A percentile compares a stretch with the other conserved stretches of the same genome.
phyloP scores from a whole-genome alignment of 1,284 basidiomycete genomes.

The Gomphus bonarii region DNA sequence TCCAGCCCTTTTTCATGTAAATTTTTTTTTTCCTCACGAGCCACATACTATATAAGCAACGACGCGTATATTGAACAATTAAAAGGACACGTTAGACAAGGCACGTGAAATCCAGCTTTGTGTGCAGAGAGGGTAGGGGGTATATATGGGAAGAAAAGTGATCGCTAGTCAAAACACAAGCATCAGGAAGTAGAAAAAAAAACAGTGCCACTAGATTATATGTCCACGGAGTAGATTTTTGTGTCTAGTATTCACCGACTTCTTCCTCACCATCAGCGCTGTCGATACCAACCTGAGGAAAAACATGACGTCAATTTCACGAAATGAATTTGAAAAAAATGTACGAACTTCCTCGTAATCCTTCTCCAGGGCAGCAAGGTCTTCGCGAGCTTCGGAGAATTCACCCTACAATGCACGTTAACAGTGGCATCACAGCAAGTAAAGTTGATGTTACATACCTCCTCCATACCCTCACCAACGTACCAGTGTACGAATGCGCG shows the following conservation, averaged over 20 bases:
- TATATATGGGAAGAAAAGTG: not conserved
- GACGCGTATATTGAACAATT: not conserved
- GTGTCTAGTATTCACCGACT: conserved; percentile 54
- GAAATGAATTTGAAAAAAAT: conserved; percentile 30
- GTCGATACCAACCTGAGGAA: conserved; percentile 66
- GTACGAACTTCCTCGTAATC: conserved; percentile 84
- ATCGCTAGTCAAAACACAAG: not conserved
- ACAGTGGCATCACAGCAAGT: conserved; percentile 40
- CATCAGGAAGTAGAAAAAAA: not conserved
- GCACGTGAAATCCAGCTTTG: not conserved
- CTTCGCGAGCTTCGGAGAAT: conserved; percentile 95
- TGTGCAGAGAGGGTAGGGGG: not conserved
- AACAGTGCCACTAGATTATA: not conserved
- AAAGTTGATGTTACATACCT: conserved; percentile 58
- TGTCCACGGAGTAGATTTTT: not conserved
- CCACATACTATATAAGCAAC: not conserved
- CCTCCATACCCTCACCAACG: conserved; percentile 98
- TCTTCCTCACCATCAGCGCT: conserved; percentile 68
- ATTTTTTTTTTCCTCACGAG: too few species aligned
- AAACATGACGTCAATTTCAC: conserved; percentile 27
- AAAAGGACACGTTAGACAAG: not conserved
- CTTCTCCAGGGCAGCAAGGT: conserved; percentile 94
- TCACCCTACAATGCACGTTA: conserved; percentile 63
- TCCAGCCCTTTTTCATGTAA: too few species aligned
- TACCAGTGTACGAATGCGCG: conserved; percentile 93